Conservation (phyloP, 148 eudicot species). For the Cornus florida region DNA sequence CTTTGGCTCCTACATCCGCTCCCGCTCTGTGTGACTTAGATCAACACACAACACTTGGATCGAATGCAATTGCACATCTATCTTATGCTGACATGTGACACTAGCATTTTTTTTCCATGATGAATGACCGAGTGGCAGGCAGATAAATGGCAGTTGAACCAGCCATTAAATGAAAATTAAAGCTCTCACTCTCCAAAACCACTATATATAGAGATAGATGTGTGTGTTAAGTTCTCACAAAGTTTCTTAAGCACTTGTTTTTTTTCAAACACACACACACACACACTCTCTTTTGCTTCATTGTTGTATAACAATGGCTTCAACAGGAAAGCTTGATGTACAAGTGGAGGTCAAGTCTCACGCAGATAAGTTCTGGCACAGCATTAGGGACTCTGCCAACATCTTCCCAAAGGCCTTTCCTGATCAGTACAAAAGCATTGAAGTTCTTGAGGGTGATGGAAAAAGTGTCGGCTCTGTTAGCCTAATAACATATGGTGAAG, state of each 20-base stretch:
- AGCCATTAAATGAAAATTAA: not conserved
- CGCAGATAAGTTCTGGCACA: slow-evolving; percentile 63
- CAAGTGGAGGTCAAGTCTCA: slow-evolving; percentile 65
- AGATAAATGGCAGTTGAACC: slow-evolving; percentile 3
- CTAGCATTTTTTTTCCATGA: no score
- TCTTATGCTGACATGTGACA: no score
- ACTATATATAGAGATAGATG: not conserved
- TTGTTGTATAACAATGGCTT: slow-evolving; percentile 24
- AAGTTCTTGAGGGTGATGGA: slow-evolving; percentile 84
- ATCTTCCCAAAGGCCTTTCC: slow-evolving; percentile 78
- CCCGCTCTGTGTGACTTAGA: no score
- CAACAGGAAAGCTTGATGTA: slow-evolving; percentile 57
- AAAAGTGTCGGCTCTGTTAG: slow-evolving; percentile 67
- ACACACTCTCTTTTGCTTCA: not conserved
- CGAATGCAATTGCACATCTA: no score
- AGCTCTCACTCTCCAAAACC: not conserved
- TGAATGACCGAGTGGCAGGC: not conserved
- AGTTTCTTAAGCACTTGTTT: not conserved
- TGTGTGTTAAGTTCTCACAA: not conserved
- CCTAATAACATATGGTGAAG: slow-evolving; percentile 54
- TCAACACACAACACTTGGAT: no score
- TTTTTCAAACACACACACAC: not conserved
- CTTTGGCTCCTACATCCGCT: no score
- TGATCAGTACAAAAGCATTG: slow-evolving; percentile 64
- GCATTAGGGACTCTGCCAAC: slow-evolving; percentile 48